Evolutionary conservation across 225 moss, liverwort and hornwort genomes (phyloP).

Genomic region (Thuidium tamariscinum): DNA sequence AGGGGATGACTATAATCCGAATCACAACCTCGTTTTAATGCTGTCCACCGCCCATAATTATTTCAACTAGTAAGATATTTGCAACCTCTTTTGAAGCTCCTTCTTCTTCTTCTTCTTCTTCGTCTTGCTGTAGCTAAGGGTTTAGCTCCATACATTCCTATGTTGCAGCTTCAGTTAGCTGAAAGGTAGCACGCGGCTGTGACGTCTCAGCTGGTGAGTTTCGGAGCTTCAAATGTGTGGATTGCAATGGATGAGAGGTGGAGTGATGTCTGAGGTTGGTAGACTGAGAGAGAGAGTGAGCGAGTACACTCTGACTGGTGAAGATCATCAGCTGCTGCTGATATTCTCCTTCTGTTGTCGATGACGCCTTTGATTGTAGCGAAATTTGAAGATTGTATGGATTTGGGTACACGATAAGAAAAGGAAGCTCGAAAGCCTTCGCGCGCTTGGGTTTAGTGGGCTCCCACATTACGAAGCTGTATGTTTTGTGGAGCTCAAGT

Average conservation of each 20-base stretch:
- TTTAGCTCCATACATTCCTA: neutral
- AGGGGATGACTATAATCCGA: neutral
- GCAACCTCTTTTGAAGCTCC: neutral
- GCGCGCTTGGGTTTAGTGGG: neutral
- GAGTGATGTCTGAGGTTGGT: neutral
- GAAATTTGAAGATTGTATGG: neutral
- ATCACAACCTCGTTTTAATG: neutral
- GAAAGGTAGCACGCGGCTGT: neutral
- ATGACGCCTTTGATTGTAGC: neutral
- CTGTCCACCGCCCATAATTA: neutral
- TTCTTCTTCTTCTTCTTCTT: too few relatives aligned
- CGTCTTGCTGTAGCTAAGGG: too few relatives aligned
- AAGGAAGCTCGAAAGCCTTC: neutral
- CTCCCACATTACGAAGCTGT: neutral
- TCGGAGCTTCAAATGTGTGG: neutral
- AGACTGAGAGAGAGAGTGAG: neutral
- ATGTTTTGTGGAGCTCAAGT: neutral
- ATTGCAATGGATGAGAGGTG: neutral
- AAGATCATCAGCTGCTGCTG: neutral
- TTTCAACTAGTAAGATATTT: neutral
- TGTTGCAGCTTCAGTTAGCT: neutral
- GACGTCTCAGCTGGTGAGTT: constrained; percentile 1
- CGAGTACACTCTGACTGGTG: neutral
- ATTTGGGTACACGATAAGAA: neutral
- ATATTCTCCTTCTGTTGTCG: neutral